Percentiles rank a stretch among this genome's conserved stretches.
Conservation (phyloP, 441 rosid species). For the Gossypium schwendimanii region DNA sequence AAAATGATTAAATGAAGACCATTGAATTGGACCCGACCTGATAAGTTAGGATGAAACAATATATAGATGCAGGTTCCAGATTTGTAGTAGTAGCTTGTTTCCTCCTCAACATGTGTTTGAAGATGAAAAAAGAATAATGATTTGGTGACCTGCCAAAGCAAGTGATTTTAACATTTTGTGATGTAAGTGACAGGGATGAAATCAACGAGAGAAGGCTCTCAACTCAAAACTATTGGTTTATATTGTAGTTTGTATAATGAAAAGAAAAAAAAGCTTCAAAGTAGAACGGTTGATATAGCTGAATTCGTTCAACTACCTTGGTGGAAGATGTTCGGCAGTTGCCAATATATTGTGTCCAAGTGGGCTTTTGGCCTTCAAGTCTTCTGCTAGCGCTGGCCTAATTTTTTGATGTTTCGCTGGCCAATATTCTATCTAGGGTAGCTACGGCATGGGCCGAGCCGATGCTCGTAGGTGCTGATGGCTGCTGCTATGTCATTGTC, state of each 20-base stretch:
- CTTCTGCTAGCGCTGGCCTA: background rate
- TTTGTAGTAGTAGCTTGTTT: background rate
- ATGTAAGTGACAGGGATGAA: background rate
- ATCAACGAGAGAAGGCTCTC: background rate
- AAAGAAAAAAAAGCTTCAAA: background rate
- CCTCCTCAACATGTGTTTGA: background rate
- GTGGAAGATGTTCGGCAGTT: background rate
- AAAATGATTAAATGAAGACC: background rate
- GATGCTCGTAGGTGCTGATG: background rate
- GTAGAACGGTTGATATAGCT: background rate
- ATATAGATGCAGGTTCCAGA: background rate
- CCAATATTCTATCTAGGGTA: background rate
- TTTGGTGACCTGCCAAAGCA: constrained; percentile 16
- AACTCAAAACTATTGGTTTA: constrained; percentile 1
- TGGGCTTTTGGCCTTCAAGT: background rate
- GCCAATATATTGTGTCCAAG: background rate
- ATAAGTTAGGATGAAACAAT: background rate
- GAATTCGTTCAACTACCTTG: constrained; percentile 13
- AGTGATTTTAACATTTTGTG: background rate
- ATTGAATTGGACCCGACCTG: background rate
- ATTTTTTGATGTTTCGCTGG: background rate
- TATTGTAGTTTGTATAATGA: background rate
- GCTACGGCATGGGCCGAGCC: background rate
- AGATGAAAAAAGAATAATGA: background rate
- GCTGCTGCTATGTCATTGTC: background rate